Conservation (phyloP, 305 asterid species). For the Fraxinus latifolia region DNA sequence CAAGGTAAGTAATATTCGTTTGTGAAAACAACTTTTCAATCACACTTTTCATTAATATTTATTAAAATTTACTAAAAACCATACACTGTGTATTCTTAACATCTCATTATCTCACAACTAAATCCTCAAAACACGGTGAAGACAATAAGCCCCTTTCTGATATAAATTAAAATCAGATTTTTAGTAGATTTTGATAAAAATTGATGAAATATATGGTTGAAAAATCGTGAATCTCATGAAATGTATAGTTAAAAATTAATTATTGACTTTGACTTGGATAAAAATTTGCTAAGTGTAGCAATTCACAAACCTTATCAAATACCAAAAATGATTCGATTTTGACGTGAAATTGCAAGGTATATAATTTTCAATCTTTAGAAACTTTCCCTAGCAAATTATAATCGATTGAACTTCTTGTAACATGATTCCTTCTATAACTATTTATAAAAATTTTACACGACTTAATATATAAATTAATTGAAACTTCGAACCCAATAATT, state of each 20-base stretch:
- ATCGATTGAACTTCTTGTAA: not conserved
- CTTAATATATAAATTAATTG: not conserved
- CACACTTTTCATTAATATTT: not conserved
- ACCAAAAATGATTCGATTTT: not conserved
- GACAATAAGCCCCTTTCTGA: not conserved
- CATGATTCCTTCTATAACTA: not conserved
- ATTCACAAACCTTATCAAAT: not conserved
- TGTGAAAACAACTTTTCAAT: not conserved
- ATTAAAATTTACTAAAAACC: no score
- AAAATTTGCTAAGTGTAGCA: not conserved
- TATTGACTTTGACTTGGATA: not conserved
- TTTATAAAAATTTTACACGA: not conserved
- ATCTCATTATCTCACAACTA: not conserved
- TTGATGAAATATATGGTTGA: not conserved
- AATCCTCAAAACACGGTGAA: not conserved
- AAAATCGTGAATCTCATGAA: not conserved
- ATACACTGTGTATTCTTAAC: not conserved
- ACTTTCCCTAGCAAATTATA: not conserved
- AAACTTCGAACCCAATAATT: not conserved
- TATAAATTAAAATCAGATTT: not conserved
- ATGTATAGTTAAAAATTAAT: not conserved
- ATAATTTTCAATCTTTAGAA: not conserved
- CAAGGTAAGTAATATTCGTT: not conserved
- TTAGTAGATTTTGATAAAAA: not conserved
- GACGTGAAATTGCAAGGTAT: not conserved